Evolutionary conservation across 2,329 filamentous ascomycete species (phyloP).

Genomic region (Microdochium trichocladiopsis): DNA sequence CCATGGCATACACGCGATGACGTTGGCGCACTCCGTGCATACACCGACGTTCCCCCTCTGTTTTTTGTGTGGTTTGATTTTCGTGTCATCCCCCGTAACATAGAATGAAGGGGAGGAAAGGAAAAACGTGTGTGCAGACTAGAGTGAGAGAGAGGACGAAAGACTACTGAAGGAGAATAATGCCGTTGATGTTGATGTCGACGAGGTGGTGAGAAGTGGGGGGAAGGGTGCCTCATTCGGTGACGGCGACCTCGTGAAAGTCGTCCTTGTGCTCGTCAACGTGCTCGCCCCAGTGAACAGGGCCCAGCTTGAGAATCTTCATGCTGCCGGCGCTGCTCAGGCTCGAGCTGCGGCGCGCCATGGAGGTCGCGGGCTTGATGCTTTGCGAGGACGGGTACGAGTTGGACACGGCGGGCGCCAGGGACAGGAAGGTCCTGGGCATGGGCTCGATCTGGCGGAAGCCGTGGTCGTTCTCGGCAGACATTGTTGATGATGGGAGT

Average conservation of each 20-base stretch:
- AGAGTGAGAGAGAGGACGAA: too few species aligned
- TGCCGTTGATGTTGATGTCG: too few species aligned
- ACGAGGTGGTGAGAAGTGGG: conserved; percentile 23
- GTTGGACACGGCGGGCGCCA: conserved; percentile 50
- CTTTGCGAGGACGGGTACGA: conserved; percentile 40
- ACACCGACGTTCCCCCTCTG: too few species aligned
- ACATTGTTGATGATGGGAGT: conserved; percentile 14
- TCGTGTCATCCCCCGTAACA: too few species aligned
- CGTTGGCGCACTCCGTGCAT: too few species aligned
- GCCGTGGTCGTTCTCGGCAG: conserved; percentile 12
- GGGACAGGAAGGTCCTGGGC: conserved; percentile 42
- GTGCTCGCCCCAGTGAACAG: conserved; percentile 58
- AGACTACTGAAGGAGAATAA: too few species aligned
- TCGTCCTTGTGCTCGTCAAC: conserved; percentile 48
- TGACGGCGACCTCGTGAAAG: conserved; percentile 41
- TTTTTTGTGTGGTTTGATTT: too few species aligned
- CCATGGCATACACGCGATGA: too few species aligned
- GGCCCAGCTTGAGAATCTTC: conserved; percentile 56
- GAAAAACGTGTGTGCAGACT: too few species aligned
- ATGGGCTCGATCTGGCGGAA: conserved; percentile 16
- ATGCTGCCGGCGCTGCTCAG: conserved; percentile 26
- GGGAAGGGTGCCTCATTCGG: conserved; percentile 18
- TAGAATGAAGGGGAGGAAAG: too few species aligned
- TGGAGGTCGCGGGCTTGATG: conserved; percentile 17
- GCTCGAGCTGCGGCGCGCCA: conserved; percentile 43